Evolutionary conservation across 2,329 filamentous ascomycete genomes (phyloP), one percentile per base, ranked within the genome.

Genomic region (Pseudogymnoascus sp.): DNA sequence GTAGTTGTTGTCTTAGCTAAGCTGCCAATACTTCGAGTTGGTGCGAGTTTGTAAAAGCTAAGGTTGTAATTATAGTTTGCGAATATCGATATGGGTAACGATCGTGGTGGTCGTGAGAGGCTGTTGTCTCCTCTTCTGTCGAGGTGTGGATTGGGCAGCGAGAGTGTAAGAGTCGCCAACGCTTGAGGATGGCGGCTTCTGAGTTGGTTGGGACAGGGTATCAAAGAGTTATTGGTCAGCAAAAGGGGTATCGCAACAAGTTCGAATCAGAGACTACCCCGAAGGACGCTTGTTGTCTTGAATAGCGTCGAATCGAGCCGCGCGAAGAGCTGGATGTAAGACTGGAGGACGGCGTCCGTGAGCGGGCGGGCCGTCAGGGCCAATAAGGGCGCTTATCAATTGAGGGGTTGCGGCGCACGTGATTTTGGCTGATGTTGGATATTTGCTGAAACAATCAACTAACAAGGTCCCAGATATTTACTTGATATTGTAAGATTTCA

Each of bases 341-440:
- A 52, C 45, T 52, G 45, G 26, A 33, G 26, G 13, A 26, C n/a
- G 45, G 23, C 45, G 45, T 52, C 45, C 45, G 23, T 52, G 45
- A 30, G 39, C 21, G 21, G 21, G 21, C n/a, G 26, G 23, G 45
- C 45, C 18, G 26, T 30, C 45, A 52, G 45, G 45, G 45, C 45
- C 45, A 52, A 52, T 52, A 30, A 52, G 45, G 45, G 45, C 45
- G 45, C 26, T 28, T 52, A 52, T 52, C 45, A 30, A 52, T 18
- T 52, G 45, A 52, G 45, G 45, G 26, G 45, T 52, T 33, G n/a
- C 13, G 15, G 26, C 2, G 45, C 45, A 52, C 45, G 45, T 52
- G 45, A 52, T 52, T 52, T 52, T 52, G 45, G 45, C 45, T 52
- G 45, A 30, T 30, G 26, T 52, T 52, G 45, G 45, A 30, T 48